These are phyloP conservation scores for Crithidia sp. DNA, from an alignment of 208 protist genomes.

Conservation along the genomic window DNA sequence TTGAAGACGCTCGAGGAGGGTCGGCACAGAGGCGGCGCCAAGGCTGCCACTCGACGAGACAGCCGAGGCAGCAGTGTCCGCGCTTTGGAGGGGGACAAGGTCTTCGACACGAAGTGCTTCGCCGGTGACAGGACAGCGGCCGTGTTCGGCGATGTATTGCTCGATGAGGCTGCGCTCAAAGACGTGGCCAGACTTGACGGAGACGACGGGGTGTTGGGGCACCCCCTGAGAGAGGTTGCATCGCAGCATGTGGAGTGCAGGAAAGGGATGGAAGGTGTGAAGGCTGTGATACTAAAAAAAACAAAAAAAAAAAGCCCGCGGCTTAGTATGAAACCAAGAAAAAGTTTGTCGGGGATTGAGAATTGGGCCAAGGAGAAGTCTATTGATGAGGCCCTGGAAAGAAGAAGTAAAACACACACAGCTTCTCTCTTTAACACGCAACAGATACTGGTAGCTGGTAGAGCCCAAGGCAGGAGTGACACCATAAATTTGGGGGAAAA, in stretches of 20 bases:
- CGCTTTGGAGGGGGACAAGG: conserved; percentile 78
- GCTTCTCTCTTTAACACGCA: too few species aligned
- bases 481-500: too few species aligned
- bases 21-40: conserved; percentile 86
- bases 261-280: conserved; percentile 10
- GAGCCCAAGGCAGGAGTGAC: too few species aligned
- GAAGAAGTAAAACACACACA: too few species aligned
- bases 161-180: conserved; percentile 97
- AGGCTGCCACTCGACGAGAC: conserved; percentile 31
- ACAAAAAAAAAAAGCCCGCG: conserved; percentile 7
- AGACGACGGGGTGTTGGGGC: conserved; percentile 96
- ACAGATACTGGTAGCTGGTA: too few species aligned
- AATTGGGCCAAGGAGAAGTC: too few species aligned
- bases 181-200: conserved; percentile 90
- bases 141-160: conserved; percentile 93
- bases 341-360: not conserved
- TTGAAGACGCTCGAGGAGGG: conserved; percentile 95
- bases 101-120: conserved; percentile 87
- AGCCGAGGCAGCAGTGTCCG: conserved; percentile 11
- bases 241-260: conserved; percentile 52
- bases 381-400: too few species aligned
- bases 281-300: not conserved
- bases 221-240: conserved; percentile 85
- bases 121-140: conserved; percentile 95
- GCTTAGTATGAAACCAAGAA: not conserved